Evolutionary conservation across 257 asterid genomes (phyloP).

Genomic region (Salvia splendens): DNA sequence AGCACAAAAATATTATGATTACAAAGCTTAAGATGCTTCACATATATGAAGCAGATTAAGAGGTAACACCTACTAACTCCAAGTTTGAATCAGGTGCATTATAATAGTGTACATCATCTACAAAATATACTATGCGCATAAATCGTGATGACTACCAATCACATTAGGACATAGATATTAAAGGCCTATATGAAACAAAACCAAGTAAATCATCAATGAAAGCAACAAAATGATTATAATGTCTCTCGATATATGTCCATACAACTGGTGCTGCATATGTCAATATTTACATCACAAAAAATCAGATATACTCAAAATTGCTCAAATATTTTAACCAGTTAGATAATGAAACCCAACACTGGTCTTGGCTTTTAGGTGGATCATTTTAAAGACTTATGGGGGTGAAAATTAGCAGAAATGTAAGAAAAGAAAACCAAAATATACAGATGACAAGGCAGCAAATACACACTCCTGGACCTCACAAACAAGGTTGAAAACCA

Average conservation of each 20-base stretch:
- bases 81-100: slow-evolving; percentile 20
- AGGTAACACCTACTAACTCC: slow-evolving; percentile 24
- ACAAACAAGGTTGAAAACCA: slow-evolving; percentile 5
- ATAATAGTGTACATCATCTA: slow-evolving; percentile 13
- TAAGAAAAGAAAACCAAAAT: slow-evolving; percentile 13
- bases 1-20: slow-evolving; percentile 22
- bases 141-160: not conserved
- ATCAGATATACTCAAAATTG: slow-evolving; percentile 1
- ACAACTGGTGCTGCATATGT: slow-evolving; percentile 18
- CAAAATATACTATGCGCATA: slow-evolving; percentile 5
- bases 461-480: slow-evolving; percentile 16
- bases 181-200: slow-evolving; percentile 22
- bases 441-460: slow-evolving; percentile 1
- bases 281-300: slow-evolving; percentile 8
- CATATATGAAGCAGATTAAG: slow-evolving; percentile 20
- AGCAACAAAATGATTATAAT: not conserved
- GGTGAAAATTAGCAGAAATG: not conserved
- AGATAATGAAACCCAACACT: slow-evolving; percentile 7
- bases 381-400: not conserved
- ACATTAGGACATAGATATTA: not conserved
- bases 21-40: slow-evolving; percentile 10
- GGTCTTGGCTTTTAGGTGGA: slow-evolving; percentile 22
- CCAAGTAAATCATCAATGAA: slow-evolving; percentile 14
- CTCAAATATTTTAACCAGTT: slow-evolving; percentile 15
- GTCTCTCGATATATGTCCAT: not conserved